phyloP scores from a whole-genome alignment of 176 grass and related monocot genomes.

The Leersia perrieri region DNA sequence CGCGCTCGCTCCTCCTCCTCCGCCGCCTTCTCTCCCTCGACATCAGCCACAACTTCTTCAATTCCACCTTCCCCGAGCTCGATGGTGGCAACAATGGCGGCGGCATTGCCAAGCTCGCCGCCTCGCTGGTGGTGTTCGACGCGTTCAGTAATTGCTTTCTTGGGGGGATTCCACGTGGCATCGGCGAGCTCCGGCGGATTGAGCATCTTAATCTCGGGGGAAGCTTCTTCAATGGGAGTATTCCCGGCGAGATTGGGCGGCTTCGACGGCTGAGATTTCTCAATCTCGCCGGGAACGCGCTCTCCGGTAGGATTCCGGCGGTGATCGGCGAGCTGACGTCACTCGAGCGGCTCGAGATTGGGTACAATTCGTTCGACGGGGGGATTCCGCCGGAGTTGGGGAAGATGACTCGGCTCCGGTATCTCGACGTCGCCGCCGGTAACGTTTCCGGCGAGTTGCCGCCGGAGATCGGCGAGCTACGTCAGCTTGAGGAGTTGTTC shows the following conservation, averaged over 20 bases:
- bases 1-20: constrained; percentile 53
- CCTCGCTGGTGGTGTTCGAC: constrained; percentile 35
- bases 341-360: constrained; percentile 69
- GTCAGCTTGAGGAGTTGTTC: constrained; percentile 45
- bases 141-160: constrained; percentile 89
- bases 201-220: constrained; percentile 70
- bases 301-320: constrained; percentile 38
- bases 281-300: constrained; percentile 72
- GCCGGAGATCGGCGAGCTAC: constrained; percentile 46
- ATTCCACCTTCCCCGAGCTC: constrained; percentile 64
- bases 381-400: constrained; percentile 43
- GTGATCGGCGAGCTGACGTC: constrained; percentile 44
- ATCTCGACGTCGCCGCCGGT: constrained; percentile 64
- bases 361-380: constrained; percentile 61
- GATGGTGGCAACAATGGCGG: too few relatives aligned
- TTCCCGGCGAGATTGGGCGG: constrained; percentile 37
- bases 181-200: constrained; percentile 41
- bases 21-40: constrained; percentile 50
- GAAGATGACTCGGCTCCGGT: constrained; percentile 42
- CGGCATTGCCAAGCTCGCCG: constrained; percentile 37
- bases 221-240: constrained; percentile 68
- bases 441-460: constrained; percentile 52
- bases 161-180: constrained; percentile 46
- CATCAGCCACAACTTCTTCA: constrained; percentile 81
- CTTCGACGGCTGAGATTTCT: constrained; percentile 46